Evolutionary conservation across 2,329 filamentous ascomycete species (phyloP).

Genomic region (Beauveria sp.): DNA sequence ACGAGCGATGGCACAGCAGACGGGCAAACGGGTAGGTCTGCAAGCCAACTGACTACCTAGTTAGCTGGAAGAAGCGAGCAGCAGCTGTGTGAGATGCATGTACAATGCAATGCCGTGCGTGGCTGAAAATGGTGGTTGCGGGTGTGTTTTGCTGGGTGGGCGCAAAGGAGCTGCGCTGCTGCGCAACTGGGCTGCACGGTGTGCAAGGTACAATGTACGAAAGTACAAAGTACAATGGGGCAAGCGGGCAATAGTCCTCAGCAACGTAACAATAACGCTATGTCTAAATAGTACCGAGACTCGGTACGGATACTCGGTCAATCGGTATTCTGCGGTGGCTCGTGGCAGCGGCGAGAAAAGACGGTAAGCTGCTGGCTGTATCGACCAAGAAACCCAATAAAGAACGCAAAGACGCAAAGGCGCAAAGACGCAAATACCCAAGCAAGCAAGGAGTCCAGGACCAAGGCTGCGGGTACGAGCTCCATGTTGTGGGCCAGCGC

Average conservation of each 20-base stretch:
- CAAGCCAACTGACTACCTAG: not conserved
- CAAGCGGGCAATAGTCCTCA: not conserved
- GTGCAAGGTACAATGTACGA: not conserved
- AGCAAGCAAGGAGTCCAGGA: not conserved
- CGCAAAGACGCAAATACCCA: not conserved
- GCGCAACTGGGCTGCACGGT: not conserved
- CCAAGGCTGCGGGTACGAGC: constrained; percentile 9
- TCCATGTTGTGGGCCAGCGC: not conserved
- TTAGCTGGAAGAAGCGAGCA: not conserved
- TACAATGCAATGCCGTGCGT: constrained; percentile 10
- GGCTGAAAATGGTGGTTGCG: constrained; percentile 8
- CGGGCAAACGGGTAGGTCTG: not conserved
- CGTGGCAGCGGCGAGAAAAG: constrained; percentile 7
- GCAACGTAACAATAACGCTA: not conserved
- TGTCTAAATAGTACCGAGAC: not conserved
- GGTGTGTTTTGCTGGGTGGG: not conserved
- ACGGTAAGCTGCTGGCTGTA: constrained; percentile 6
- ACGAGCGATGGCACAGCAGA: not conserved
- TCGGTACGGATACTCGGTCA: not conserved
- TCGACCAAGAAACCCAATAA: not conserved
- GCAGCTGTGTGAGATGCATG: constrained; percentile 5
- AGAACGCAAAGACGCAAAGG: not conserved
- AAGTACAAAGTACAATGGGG: not conserved
- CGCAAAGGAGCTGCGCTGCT: not conserved
- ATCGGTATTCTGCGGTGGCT: not conserved